These are phyloP conservation scores for Zea luxurians DNA, from an alignment of 176 grass and related monocot genomes.

Conservation along the genomic window DNA sequence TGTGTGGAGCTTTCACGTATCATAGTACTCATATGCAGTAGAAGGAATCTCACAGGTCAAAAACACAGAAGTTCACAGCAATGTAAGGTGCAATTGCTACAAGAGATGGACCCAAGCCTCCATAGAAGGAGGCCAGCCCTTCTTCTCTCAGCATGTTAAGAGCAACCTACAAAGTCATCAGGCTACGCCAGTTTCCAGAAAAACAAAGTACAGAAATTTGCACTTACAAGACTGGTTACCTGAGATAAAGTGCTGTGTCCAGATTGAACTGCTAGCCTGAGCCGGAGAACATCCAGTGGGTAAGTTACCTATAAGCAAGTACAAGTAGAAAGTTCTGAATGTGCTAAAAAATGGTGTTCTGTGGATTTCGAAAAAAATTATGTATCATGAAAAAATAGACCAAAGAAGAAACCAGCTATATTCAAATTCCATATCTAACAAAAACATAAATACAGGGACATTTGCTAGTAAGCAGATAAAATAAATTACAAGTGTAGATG, in stretches of 20 bases:
- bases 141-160: slow-evolving; percentile 91
- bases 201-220: not conserved
- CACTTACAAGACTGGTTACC: slow-evolving; percentile 46
- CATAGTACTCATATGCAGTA: slow-evolving; percentile 9
- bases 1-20: slow-evolving; percentile 25
- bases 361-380: not conserved
- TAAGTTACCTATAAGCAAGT: slow-evolving; percentile 80
- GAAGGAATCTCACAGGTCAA: slow-evolving; percentile 89
- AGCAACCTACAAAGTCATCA: slow-evolving; percentile 74
- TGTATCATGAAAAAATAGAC: not conserved
- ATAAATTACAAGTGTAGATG: slow-evolving; percentile 95
- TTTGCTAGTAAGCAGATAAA: slow-evolving; percentile 39
- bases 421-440: not conserved
- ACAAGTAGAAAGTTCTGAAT: slow-evolving; percentile 33
- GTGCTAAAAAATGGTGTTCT: not conserved
- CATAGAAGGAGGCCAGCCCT: slow-evolving; percentile 86
- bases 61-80: slow-evolving; percentile 98
- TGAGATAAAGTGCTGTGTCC: slow-evolving; percentile 85
- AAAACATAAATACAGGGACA: slow-evolving; percentile 20
- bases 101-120: slow-evolving; percentile 93
- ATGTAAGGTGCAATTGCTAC: slow-evolving; percentile 95
- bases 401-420: not conserved
- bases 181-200: slow-evolving; percentile 6
- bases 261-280: slow-evolving; percentile 95
- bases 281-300: slow-evolving; percentile 90